Evolutionary conservation across 352 stramenopile species (phyloP).

Genomic region (Aphanomyces stellatus): DNA sequence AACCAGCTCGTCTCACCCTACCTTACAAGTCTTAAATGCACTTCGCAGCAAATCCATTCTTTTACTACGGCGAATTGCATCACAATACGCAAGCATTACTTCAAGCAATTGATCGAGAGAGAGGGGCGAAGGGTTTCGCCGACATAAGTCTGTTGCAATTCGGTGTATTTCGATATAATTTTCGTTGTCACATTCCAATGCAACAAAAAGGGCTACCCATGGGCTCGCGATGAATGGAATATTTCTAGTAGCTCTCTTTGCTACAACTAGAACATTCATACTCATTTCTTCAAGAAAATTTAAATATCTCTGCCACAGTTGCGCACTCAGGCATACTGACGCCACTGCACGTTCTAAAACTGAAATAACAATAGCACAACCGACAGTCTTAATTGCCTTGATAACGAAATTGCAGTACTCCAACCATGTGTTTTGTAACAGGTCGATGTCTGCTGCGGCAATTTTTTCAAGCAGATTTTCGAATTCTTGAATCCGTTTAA

Average conservation of each 20-base stretch:
- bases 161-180: not conserved
- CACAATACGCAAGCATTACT: constrained; percentile 8
- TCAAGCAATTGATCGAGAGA: not conserved
- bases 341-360: constrained; percentile 3
- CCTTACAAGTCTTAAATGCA: not conserved
- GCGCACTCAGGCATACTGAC: not conserved
- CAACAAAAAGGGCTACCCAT: constrained; percentile 2
- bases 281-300: not conserved
- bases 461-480: not conserved
- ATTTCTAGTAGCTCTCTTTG: not conserved
- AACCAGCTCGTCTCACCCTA: not conserved
- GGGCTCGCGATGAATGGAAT: not conserved
- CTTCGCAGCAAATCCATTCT: not conserved
- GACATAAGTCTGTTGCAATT: not conserved
- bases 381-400: not conserved
- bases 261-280: not conserved
- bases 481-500: not conserved
- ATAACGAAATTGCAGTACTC: not conserved
- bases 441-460: not conserved
- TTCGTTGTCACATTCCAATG: not conserved
- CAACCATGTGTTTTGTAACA: not conserved
- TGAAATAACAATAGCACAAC: constrained; percentile 2
- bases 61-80: not conserved
- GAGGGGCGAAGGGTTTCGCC: not conserved
- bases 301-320: not conserved